Evolutionary conservation across 345 rosid genomes (phyloP).

Genomic region (Syzygium aqueum): DNA sequence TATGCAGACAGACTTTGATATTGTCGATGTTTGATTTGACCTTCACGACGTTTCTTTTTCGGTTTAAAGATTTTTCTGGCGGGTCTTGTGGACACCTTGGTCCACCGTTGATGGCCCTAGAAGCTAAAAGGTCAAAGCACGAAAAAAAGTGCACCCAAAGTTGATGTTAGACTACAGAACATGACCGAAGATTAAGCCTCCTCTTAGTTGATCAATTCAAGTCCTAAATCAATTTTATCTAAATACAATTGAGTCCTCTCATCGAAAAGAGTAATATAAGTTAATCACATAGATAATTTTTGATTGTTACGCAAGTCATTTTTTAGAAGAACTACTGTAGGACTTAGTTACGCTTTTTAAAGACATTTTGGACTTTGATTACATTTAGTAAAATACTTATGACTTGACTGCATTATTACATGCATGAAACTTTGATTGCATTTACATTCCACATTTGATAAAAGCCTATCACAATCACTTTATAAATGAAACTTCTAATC

Average conservation of each 20-base stretch:
- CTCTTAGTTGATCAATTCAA: neutral
- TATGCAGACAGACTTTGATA: neutral
- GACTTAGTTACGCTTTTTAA: neutral
- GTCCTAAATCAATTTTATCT: neutral
- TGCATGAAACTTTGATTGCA: neutral
- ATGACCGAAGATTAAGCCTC: neutral
- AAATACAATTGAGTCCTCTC: neutral
- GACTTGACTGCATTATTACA: neutral
- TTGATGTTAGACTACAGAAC: neutral
- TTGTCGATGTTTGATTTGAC: neutral
- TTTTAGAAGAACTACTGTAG: neutral
- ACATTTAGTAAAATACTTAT: neutral
- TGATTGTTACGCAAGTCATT: neutral
- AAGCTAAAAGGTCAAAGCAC: neutral
- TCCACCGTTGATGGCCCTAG: neutral
- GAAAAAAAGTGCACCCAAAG: neutral
- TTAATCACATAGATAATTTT: neutral
- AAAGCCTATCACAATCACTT: neutral
- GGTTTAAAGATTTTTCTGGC: neutral
- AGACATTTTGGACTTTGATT: neutral
- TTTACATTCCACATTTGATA: neutral
- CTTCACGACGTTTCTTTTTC: neutral
- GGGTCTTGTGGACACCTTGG: neutral
- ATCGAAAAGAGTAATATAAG: neutral
- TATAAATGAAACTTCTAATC: neutral